These are phyloP conservation scores for Talaromyces atroroseus DNA, from an alignment of 2,329 filamentous ascomycete genomes.

Conservation along the genomic window DNA sequence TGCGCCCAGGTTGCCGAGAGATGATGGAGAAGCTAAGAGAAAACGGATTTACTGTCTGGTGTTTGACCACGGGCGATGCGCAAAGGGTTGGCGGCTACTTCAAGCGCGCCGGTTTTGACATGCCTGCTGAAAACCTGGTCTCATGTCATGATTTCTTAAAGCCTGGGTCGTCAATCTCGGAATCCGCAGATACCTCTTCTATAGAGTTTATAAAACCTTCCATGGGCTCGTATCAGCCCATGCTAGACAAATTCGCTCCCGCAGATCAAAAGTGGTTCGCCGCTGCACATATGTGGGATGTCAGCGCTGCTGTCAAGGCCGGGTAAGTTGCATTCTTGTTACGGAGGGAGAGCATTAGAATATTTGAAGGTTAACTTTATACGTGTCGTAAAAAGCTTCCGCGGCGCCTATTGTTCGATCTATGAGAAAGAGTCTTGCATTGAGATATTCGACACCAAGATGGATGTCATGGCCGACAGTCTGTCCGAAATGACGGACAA, in stretches of 20 bases:
- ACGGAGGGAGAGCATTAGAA: no score
- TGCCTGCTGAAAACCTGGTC: slow-evolving; percentile 48
- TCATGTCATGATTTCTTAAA: no score
- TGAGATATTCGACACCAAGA: slow-evolving; percentile 45
- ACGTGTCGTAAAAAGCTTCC: slow-evolving; percentile 36
- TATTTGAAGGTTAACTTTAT: slow-evolving; percentile 26
- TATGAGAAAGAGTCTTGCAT: slow-evolving; percentile 48
- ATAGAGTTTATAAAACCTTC: no score
- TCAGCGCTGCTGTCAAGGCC: slow-evolving; percentile 33
- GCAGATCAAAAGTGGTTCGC: slow-evolving; percentile 50
- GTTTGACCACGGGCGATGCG: slow-evolving; percentile 49
- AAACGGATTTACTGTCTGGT: slow-evolving; percentile 50
- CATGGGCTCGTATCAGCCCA: slow-evolving; percentile 33
- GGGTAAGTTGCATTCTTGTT: no score
- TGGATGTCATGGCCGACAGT: slow-evolving; percentile 48
- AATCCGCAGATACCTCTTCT: no score
- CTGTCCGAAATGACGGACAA: slow-evolving; percentile 46
- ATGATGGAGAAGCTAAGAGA: slow-evolving; percentile 39
- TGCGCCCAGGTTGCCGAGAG: slow-evolving; percentile 26
- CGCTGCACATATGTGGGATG: slow-evolving; percentile 58
- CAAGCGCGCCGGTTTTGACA: slow-evolving; percentile 42
- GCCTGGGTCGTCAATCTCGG: no score
- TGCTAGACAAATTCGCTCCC: slow-evolving; percentile 38
- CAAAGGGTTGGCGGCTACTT: slow-evolving; percentile 51
- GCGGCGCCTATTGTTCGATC: slow-evolving; percentile 50